A percentile compares a stretch with the other conserved stretches of the same genome.
Evolutionary conservation across 805 yeast species (phyloP).

Genomic region (Candida quercuum): DNA sequence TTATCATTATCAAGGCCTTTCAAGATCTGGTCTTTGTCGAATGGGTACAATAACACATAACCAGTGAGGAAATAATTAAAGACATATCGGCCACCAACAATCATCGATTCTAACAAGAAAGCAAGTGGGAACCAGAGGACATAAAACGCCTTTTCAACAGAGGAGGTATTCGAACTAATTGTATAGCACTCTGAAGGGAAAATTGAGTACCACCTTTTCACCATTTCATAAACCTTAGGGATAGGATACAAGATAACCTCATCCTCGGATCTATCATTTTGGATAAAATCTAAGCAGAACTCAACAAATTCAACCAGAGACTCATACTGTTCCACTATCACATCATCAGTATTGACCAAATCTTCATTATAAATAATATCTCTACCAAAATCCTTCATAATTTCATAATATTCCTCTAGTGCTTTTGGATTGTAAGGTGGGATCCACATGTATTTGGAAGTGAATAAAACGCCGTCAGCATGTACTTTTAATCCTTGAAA

Average conservation of each 20-base stretch:
- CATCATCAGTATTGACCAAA: background rate
- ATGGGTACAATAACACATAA: background rate
- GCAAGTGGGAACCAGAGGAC: conserved; percentile 1
- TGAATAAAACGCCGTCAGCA: conserved; percentile 2
- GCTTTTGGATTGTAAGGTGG: conserved; percentile 2
- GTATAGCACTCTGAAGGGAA: conserved; percentile 3
- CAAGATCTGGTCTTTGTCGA: background rate
- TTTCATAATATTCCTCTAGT: background rate
- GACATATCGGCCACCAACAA: conserved; percentile 3
- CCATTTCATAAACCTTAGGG: background rate
- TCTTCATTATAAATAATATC: conserved; percentile 1
- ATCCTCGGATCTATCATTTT: background rate
- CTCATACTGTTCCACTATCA: background rate
- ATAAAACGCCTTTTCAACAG: conserved; percentile 1
- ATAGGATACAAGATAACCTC: conserved; percentile 2
- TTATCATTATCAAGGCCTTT: too few relatives aligned
- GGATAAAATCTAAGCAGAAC: background rate
- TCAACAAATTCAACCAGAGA: background rate
- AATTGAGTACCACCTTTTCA: conserved; percentile 1
- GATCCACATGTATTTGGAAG: conserved; percentile 1
- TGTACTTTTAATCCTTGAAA: background rate
- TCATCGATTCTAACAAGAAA: background rate
- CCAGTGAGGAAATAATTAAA: conserved; percentile 4
- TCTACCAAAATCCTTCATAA: conserved; percentile 1
- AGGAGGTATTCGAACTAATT: background rate